These are phyloP conservation scores for Rhizophlyctis rosea DNA, from an alignment of 192 early-diverging fungal genomes.

Conservation along the genomic window DNA sequence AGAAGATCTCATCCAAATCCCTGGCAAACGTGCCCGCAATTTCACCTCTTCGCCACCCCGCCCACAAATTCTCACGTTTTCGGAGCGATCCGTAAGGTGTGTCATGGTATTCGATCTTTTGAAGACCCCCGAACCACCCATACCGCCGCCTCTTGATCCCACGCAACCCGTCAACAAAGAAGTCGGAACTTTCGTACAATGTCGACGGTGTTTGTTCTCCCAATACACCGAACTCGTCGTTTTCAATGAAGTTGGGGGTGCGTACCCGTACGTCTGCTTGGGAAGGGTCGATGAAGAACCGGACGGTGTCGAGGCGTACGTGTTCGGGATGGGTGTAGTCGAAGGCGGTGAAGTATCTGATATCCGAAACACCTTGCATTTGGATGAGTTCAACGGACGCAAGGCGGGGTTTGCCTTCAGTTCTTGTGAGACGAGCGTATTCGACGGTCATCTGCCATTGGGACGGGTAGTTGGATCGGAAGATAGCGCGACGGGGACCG, in stretches of 20 bases:
- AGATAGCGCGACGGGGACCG: slow-evolving; percentile 8
- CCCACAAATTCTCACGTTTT: slow-evolving; percentile 39
- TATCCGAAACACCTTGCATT: background rate
- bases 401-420: slow-evolving; percentile 21
- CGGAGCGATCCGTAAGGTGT: slow-evolving; percentile 22
- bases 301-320: slow-evolving; percentile 20
- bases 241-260: slow-evolving; percentile 28
- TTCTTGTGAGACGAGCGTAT: slow-evolving; percentile 7
- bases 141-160: background rate
- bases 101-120: slow-evolving; percentile 16
- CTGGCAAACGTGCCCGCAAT: slow-evolving; percentile 40
- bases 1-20: slow-evolving; percentile 39
- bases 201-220: slow-evolving; percentile 13
- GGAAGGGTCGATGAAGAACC: slow-evolving; percentile 1
- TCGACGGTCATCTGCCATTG: slow-evolving; percentile 27
- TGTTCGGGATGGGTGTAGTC: slow-evolving; percentile 51
- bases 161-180: slow-evolving; percentile 2
- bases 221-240: slow-evolving; percentile 29
- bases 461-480: slow-evolving; percentile 10
- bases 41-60: slow-evolving; percentile 37
- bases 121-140: background rate
- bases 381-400: slow-evolving; percentile 24
- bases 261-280: slow-evolving; percentile 9
- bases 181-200: slow-evolving; percentile 24
- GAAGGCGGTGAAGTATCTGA: slow-evolving; percentile 16